Conservation (phyloP, 1,284 basidiomycete species). For the Prillingera fragicola region DNA sequence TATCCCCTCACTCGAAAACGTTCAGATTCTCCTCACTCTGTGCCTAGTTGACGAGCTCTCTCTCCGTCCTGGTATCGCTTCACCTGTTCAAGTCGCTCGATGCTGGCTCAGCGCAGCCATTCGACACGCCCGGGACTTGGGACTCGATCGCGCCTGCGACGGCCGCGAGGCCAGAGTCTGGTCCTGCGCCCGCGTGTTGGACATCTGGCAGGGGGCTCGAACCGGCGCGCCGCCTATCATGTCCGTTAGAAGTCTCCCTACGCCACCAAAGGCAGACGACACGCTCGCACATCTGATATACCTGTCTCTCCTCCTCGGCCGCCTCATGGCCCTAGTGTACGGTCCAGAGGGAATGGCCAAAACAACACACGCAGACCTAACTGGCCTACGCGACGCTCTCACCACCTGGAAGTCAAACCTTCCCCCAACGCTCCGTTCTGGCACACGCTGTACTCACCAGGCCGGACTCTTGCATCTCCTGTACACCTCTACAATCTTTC, state of each 20-base stretch:
- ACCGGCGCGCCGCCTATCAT: constrained; percentile 15
- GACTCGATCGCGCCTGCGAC: constrained; percentile 9
- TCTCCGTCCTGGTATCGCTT: constrained; percentile 14
- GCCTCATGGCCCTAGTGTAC: constrained; percentile 17
- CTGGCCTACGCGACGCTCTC: constrained; percentile 15
- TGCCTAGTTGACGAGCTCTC: constrained; percentile 27
- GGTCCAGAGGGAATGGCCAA: constrained; percentile 18
- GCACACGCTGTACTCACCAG: background rate
- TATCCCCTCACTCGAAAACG: constrained; percentile 20
- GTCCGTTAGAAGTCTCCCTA: background rate
- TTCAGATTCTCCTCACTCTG: constrained; percentile 22
- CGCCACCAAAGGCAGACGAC: background rate
- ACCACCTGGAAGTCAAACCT: constrained; percentile 15
- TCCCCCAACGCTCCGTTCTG: constrained; percentile 11
- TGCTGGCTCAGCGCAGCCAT: constrained; percentile 20
- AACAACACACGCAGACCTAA: constrained; percentile 12
- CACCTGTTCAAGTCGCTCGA: constrained; percentile 14
- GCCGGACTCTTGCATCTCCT: constrained; percentile 23
- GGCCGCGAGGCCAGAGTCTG: constrained; percentile 17
- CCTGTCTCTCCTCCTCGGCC: constrained; percentile 13
- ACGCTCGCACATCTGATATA: constrained; percentile 16
- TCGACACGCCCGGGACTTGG: constrained; percentile 24
- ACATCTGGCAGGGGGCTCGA: constrained; percentile 25
- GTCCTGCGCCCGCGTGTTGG: constrained; percentile 22
- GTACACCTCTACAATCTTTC: constrained; percentile 17